These are phyloP conservation scores for Solanum dulcamara DNA, from an alignment of 257 asterid genomes.

Conservation along the genomic window DNA sequence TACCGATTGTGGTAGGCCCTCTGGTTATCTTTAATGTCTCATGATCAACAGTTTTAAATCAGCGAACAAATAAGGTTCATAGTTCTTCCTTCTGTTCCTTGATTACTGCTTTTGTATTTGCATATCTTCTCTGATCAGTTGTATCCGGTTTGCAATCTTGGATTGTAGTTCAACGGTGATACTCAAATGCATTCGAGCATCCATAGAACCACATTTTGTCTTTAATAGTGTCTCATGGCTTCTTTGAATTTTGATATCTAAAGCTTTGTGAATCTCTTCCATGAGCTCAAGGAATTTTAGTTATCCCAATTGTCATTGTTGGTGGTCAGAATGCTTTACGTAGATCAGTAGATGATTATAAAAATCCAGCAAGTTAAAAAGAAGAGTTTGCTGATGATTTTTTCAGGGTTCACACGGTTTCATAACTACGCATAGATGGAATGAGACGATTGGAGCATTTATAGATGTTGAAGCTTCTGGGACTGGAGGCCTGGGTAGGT, in stretches of 20 bases:
- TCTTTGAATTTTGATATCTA: neutral
- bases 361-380: neutral
- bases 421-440: constrained; percentile 91
- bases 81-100: neutral
- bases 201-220: neutral
- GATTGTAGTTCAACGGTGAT: neutral
- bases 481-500: constrained; percentile 85
- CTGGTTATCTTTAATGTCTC: neutral
- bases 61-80: neutral
- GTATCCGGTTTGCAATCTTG: neutral
- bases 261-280: neutral
- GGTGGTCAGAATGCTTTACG: neutral
- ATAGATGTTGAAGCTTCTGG: constrained; percentile 91
- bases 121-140: neutral
- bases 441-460: constrained; percentile 82
- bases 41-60: neutral
- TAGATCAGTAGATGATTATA: neutral
- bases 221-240: neutral
- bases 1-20: neutral
- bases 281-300: neutral
- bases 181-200: neutral
- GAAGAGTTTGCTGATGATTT: neutral
- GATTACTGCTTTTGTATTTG: neutral
- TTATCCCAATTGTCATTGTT: neutral
- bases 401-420: constrained; percentile 97